Conservation (phyloP, 306 rosid species). For the Crotalaria pallida region DNA sequence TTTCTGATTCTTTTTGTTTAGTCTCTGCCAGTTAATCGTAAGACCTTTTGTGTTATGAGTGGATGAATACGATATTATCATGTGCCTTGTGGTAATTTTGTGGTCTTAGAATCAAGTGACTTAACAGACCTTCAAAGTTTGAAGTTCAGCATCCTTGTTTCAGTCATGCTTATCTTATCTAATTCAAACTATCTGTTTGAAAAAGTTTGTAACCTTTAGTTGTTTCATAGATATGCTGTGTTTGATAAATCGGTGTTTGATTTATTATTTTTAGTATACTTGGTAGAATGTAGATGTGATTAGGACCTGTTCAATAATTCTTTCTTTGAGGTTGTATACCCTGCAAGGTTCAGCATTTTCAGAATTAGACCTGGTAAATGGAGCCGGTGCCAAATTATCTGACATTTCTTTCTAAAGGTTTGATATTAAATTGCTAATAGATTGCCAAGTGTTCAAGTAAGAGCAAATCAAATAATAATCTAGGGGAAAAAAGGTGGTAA, state of each 20-base stretch:
- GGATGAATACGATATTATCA: not conserved
- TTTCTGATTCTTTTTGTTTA: not conserved
- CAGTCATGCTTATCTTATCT: not conserved
- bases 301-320: not conserved
- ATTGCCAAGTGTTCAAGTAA: not conserved
- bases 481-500: constrained; percentile 1
- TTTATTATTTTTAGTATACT: not conserved
- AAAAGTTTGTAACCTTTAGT: not conserved
- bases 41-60: not conserved
- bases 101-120: not conserved
- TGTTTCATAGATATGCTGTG: not conserved
- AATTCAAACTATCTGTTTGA: not conserved
- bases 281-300: not conserved
- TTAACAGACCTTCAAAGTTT: not conserved
- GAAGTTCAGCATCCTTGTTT: not conserved
- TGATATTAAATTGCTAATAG: not conserved
- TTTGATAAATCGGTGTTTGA: not conserved
- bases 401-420: not conserved
- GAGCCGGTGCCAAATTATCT: not conserved
- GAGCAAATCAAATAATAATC: not conserved
- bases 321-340: not conserved
- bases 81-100: not conserved
- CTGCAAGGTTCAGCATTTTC: not conserved
- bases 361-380: not conserved
- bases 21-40: not conserved